phyloP scores from a whole-genome alignment of 306 rosid species.

The Trichosanthes truncata region DNA sequence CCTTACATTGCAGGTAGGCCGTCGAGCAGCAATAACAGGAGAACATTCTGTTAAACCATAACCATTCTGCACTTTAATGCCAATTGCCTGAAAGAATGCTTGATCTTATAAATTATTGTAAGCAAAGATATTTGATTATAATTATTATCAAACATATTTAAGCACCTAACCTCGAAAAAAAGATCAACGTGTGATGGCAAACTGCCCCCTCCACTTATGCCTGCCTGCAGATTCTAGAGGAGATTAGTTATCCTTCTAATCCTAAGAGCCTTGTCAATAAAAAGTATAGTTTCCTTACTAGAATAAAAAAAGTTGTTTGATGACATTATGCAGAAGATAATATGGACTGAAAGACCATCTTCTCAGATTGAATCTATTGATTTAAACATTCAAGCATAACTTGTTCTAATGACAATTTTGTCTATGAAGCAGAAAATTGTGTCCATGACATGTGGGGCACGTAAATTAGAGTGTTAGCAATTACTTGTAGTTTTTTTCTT shows the following conservation, averaged over 20 bases:
- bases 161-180: conserved; percentile 74
- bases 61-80: conserved; percentile 76
- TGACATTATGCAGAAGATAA: neutral
- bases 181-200: conserved; percentile 66
- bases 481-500: neutral
- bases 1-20: conserved; percentile 65
- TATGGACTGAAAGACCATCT: neutral
- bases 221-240: conserved; percentile 59
- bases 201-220: conserved; percentile 91
- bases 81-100: conserved; percentile 61
- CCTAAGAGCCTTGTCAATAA: conserved; percentile 5
- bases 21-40: conserved; percentile 77
- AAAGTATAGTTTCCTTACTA: neutral
- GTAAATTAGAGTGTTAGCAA: neutral
- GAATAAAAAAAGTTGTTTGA: neutral
- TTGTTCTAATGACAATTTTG: neutral
- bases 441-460: neutral
- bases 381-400: neutral
- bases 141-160: neutral
- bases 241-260: conserved; percentile 14
- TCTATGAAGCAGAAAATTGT: neutral
- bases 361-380: neutral
- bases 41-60: conserved; percentile 92
- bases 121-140: neutral
- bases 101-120: neutral